Conservation (phyloP, 1,284 basidiomycete genomes). For the Chalciporus sp. region DNA sequence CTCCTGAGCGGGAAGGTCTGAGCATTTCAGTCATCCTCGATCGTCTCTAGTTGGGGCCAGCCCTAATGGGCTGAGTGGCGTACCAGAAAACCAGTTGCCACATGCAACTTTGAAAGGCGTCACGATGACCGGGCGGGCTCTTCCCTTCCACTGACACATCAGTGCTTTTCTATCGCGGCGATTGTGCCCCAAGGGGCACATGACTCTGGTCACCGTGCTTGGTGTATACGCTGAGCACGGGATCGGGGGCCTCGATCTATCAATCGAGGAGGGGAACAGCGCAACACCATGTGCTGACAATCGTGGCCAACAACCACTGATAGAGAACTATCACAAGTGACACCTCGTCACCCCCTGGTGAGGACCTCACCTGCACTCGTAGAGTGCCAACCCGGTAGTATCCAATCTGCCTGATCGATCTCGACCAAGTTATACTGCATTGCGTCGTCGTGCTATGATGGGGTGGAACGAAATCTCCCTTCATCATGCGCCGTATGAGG, state of each 20-base stretch:
- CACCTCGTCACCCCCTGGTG: slow-evolving; percentile 10
- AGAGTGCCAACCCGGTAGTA: not conserved
- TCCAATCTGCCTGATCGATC: not conserved
- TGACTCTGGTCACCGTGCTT: slow-evolving; percentile 5
- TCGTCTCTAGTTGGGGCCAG: slow-evolving; percentile 53
- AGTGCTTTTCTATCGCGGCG: slow-evolving; percentile 25
- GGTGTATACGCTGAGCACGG: accelerated
- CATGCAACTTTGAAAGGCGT: slow-evolving; percentile 36
- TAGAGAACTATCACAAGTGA: slow-evolving; percentile 3
- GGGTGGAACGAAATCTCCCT: not conserved
- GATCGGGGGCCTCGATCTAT: not conserved
- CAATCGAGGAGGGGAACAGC: slow-evolving; percentile 6
- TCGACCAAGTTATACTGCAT: slow-evolving; percentile 1
- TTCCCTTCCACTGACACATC: slow-evolving; percentile 1
- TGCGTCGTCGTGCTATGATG: not conserved
- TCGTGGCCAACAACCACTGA: not conserved
- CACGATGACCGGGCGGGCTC: slow-evolving; percentile 35
- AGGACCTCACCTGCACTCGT: not conserved
- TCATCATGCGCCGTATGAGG: slow-evolving; percentile 25
- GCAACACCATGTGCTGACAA: not conserved
- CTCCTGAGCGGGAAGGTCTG: slow-evolving; percentile 67
- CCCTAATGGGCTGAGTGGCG: slow-evolving; percentile 47
- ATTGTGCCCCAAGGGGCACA: slow-evolving; percentile 19
- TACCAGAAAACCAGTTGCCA: slow-evolving; percentile 49
- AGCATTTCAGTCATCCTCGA: slow-evolving; percentile 52